Base-by-base conservation (phyloP, 345 rosid species). In the Nasturtium officinale region DNA sequence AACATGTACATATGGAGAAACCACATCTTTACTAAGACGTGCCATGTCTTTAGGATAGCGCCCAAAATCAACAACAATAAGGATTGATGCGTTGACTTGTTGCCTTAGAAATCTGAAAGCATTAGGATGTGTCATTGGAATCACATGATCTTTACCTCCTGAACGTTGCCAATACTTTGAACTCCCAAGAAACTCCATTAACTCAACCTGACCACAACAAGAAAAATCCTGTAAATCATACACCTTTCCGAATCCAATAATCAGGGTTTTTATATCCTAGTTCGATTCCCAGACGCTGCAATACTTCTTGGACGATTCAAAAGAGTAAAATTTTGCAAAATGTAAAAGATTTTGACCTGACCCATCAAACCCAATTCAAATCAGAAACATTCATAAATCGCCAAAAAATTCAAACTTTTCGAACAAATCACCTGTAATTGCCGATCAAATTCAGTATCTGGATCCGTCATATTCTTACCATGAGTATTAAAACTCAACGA, bases 71-170 rank as follows among this genome's bases (percentile, higher is more conserved):
- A 81, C 96, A 80, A 95, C 90, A 69, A 95, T 61, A 48, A 95
- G 89, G 73, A 95, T 85, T 21, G 97, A 90, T 32, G 96, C 93
- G 46, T 95, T 95, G 82, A 88, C 83, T 83, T 84, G 79, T 64
- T 86, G 86, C 71, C 97, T 85, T 23, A 85, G 89, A 83, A 91
- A 95, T 82, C 99, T 86, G 79, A 95, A 91, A 64, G 99, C 99
- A 80, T 95, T 95, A n/a, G 99, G 99, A 85, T 95, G 99, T 69
- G 96, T 90, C 96, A 91, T 91, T 23, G 96, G 93, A 85, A 95
- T 87, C 67, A 95, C 90, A 70, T 95, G 99, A 82, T 95, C 97
- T 81, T 87, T 90, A 30, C 99, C 97, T 62, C 84, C 86, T 71
- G 99, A 95, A 65, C 88, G 88, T 82, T 91, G 90, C 96, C 96